These are phyloP conservation scores for Alternaria postmessia DNA, from an alignment of 2,329 filamentous ascomycete genomes.

Conservation along the genomic window DNA sequence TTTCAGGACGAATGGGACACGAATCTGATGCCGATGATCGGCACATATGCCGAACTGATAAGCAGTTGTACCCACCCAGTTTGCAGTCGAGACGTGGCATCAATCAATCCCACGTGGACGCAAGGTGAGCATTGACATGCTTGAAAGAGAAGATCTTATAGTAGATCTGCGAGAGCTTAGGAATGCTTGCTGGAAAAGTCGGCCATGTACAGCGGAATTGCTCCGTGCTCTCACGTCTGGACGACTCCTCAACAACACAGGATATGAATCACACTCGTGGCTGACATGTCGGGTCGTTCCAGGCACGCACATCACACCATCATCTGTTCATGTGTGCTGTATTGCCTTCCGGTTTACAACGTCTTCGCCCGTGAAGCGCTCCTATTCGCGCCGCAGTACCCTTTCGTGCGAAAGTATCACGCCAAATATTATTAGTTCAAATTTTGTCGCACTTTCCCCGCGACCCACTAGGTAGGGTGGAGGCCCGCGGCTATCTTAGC, in stretches of 20 bases:
- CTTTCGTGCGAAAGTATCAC: conserved; percentile 36
- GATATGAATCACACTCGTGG: background rate
- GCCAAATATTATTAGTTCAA: conserved; percentile 24
- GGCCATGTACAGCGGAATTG: conserved; percentile 3
- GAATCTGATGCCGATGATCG: background rate
- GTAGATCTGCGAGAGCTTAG: background rate
- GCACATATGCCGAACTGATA: background rate
- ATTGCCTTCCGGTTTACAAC: conserved; percentile 5
- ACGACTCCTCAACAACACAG: background rate
- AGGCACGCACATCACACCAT: conserved; percentile 22
- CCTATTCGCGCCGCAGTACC: conserved; percentile 22
- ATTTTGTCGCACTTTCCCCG: conserved; percentile 26
- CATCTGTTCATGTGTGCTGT: conserved; percentile 11
- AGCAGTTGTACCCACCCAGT: background rate
- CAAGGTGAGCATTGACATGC: background rate
- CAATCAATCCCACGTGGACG: background rate
- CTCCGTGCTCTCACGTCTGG: conserved; percentile 6
- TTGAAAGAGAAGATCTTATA: background rate
- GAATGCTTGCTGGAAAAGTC: background rate
- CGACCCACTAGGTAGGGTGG: conserved; percentile 21
- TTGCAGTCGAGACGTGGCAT: background rate
- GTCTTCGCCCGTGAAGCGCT: conserved; percentile 6
- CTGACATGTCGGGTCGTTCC: background rate
- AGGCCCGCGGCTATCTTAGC: conserved; percentile 19
- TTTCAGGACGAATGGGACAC: background rate